Evolutionary conservation across 2,329 filamentous ascomycete genomes (phyloP).

Genomic region (Emmonsiellopsis sp.): DNA sequence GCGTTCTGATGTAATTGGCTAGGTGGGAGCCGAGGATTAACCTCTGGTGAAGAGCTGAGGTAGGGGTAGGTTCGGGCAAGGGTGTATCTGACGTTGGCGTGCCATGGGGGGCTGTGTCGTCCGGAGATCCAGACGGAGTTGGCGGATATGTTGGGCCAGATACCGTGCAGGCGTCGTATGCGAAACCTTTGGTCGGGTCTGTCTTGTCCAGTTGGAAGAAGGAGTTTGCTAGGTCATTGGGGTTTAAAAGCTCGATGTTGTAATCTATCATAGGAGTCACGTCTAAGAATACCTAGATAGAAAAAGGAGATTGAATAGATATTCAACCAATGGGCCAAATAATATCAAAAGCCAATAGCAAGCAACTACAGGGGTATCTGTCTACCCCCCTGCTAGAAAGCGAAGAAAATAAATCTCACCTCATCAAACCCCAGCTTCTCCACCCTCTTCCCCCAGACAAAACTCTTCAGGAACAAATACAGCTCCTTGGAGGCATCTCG

Average conservation of each 20-base stretch:
- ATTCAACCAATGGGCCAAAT: not conserved
- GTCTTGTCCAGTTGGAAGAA: slow-evolving; percentile 69
- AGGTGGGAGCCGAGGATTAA: slow-evolving; percentile 74
- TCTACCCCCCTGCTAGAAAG: not conserved
- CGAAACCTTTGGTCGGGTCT: slow-evolving; percentile 73
- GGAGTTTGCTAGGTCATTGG: slow-evolving; percentile 52
- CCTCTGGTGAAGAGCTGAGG: slow-evolving; percentile 42
- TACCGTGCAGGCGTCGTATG: slow-evolving; percentile 61
- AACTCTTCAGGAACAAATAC: slow-evolving; percentile 61
- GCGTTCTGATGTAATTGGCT: slow-evolving; percentile 61
- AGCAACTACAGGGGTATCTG: not conserved
- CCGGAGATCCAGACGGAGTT: not conserved
- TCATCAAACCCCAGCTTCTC: slow-evolving; percentile 89
- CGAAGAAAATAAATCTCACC: slow-evolving; percentile 40
- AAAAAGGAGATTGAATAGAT: not conserved
- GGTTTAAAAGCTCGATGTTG: slow-evolving; percentile 65
- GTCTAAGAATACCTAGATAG: slow-evolving; percentile 56
- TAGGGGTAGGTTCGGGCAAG: not conserved
- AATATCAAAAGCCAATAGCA: not conserved
- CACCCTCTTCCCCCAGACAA: slow-evolving; percentile 68
- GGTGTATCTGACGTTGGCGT: slow-evolving; percentile 13
- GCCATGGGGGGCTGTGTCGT: slow-evolving; percentile 6
- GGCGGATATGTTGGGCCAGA: slow-evolving; percentile 55
- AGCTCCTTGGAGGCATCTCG: slow-evolving; percentile 76
- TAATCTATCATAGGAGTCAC: slow-evolving; percentile 80